These are phyloP conservation scores for Lepidium didymum DNA, from an alignment of 345 rosid species.

Conservation along the genomic window DNA sequence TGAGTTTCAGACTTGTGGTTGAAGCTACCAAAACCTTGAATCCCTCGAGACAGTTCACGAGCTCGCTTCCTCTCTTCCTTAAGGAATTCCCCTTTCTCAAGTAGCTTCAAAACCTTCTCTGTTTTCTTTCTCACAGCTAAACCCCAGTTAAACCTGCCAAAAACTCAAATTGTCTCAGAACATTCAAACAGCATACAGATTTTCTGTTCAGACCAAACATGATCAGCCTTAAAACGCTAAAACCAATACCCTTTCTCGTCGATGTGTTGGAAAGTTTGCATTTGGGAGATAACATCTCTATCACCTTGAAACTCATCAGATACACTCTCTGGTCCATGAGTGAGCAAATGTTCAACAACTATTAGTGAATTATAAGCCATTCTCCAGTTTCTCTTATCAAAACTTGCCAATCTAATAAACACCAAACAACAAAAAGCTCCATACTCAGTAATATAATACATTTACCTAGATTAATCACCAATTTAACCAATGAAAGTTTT, in stretches of 20 bases:
- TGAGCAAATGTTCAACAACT: constrained; percentile 72
- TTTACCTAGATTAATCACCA: neutral
- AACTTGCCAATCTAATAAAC: constrained; percentile 46
- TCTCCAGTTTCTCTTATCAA: constrained; percentile 80
- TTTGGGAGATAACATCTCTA: constrained; percentile 41
- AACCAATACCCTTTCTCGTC: constrained; percentile 72
- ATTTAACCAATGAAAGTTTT: neutral
- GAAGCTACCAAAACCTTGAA: constrained; percentile 87
- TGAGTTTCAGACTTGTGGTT: constrained; percentile 27
- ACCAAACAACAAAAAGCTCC: neutral
- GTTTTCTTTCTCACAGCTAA: constrained; percentile 69
- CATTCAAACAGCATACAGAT: neutral
- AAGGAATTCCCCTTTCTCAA: constrained; percentile 55
- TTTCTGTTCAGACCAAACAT: neutral
- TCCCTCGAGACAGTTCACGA: constrained; percentile 72
- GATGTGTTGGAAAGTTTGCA: constrained; percentile 54
- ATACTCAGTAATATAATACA: neutral
- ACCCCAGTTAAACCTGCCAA: constrained; percentile 88
- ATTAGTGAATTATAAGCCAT: constrained; percentile 61
- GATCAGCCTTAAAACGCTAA: neutral
- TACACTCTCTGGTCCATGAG: constrained; percentile 93
- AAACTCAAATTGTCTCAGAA: neutral
- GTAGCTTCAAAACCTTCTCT: constrained; percentile 54
- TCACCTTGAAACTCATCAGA: constrained; percentile 69
- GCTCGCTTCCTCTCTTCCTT: constrained; percentile 75